A percentile compares a stretch with the other conserved stretches of the same genome.
Conservation (phyloP, 495 filamentous ascomycete genomes). For the Physcia stellaris region DNA sequence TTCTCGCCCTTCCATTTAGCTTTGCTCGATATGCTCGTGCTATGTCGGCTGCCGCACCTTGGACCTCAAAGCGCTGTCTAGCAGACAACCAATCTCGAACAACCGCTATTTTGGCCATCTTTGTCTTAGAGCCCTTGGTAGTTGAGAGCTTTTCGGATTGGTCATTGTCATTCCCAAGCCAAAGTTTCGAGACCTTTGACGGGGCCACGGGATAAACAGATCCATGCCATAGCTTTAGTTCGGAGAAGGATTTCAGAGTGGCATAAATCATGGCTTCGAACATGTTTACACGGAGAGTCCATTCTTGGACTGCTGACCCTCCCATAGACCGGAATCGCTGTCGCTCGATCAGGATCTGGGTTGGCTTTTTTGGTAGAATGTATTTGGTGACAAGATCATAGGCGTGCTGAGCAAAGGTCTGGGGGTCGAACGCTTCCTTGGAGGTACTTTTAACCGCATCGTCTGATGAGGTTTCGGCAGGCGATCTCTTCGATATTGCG, state of each 20-base stretch:
- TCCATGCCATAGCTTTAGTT: constrained; percentile 20
- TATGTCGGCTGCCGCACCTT: constrained; percentile 24
- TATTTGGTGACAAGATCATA: constrained; percentile 42
- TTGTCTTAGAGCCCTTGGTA: constrained; percentile 20
- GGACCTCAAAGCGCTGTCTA: constrained; percentile 17
- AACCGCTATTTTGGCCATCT: constrained; percentile 53
- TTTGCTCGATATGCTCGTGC: constrained; percentile 32
- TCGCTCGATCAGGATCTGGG: constrained; percentile 73
- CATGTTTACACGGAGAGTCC: constrained; percentile 83
- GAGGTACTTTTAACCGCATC: neutral
- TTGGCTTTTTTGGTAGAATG: constrained; percentile 42
- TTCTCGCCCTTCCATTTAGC: constrained; percentile 21
- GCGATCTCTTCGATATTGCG: constrained; percentile 3
- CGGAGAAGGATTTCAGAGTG: constrained; percentile 43
- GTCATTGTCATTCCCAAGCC: constrained; percentile 16
- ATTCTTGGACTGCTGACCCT: constrained; percentile 56
- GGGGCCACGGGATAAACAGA: constrained; percentile 27
- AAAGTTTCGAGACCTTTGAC: constrained; percentile 28
- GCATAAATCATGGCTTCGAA: constrained; percentile 83
- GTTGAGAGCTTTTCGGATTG: constrained; percentile 3
- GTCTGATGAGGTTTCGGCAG: neutral
- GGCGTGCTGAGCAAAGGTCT: constrained; percentile 44
- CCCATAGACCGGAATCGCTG: constrained; percentile 72
- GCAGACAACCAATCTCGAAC: constrained; percentile 39
- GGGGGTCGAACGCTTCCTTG: constrained; percentile 41